Evolutionary conservation across 345 rosid genomes (phyloP), one percentile per base, ranked within the genome.

Genomic region (Heritiera fomes): DNA sequence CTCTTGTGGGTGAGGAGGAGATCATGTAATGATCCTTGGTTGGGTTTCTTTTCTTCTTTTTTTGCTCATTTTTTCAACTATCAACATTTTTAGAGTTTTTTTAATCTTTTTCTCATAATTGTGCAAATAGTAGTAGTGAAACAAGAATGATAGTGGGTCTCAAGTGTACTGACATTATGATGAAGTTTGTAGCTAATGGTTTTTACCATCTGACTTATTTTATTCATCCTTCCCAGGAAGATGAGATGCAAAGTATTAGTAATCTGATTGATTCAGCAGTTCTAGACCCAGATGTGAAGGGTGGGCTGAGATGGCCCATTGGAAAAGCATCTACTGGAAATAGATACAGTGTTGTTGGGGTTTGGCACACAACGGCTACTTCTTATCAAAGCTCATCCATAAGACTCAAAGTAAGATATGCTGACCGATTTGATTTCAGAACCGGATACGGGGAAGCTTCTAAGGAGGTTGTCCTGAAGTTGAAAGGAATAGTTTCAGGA

Each of bases 291-390:
- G 84, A 81, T 60, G 88, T 80, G 81, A 91, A 89, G 81, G 96
- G 97, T 23, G 93, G 97, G 49, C 74, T 92, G 77, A 87, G 88
- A 82, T 91, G 96, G 97, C 87, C 89, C 8, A 9, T 85, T 40
- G 89, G 87, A 61, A 84, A 82, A 86, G 45, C 79, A 75, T 75
- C 83, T 58, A 84, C 87, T 9, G 87, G 74, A 15, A 76, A 87
- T 62, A 85, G 91, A 82, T 89, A 76, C 76, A 71, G 52, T 23
- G 82, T 88, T 12, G 41, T 86, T 66, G 93, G 85, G 59, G 86
- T 79, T 59, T 85, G 88, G 88, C 93, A 87, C 77, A 85, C 89
- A 6, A 45, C 38, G 41, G 41, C 82, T 50, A 86, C 80, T 62
- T 18, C 74, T 73, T 90, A 88, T 78, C 79, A 77, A 53, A 87